Base-by-base conservation (phyloP, 1,284 basidiomycete species). In the Gomphus bonarii region DNA sequence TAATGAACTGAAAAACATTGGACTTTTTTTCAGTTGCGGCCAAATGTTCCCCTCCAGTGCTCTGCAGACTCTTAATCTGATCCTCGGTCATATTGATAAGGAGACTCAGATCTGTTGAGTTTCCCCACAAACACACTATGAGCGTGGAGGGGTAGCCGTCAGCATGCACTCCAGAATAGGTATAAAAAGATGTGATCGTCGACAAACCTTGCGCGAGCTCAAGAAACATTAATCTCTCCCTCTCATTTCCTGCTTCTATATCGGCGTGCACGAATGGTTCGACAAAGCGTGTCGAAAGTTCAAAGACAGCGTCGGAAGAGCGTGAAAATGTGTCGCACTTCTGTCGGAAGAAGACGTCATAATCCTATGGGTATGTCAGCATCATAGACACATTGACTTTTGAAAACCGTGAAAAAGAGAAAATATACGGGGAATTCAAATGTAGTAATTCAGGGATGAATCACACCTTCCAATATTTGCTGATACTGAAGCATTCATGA, bases 31-130 rank as follows among this genome's bases (percentile, higher is more conserved):
- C 94, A 0, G 95, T 97, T 0, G 92, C 90, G 7, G 95, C 94
- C 49, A 98, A 83, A 63, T 94, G 86, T 58, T 95, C 95, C 31
- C 94, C 94, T 28, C 95, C 95, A 20, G 95, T 97, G 16, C 92
- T 94, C 70, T 99, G 95, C n/a, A 98, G 79, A 57, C 88, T 84
- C 72, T 95, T 95, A 74, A 99, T 97, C 70, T 98, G 95, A 47
- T 98, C 95, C 72, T 98, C 95, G 12, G 91, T 92, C 95, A 97
- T 97, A 74, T 98, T 93, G 73, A 97, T 98, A 57, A 98, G 79
- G 35, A 98, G 80, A 2, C 92, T 95, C 55, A 98, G 76, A 71
- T 98, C 95, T 58, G 95, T 98, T n/a, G 92, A 91, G 72, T 95
- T 95, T 16, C 92, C 92, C 91, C 92, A 95, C 22, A 95, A 77